phyloP scores from a whole-genome alignment of 768 basidiomycete genomes.

The Hygrophorus russula region DNA sequence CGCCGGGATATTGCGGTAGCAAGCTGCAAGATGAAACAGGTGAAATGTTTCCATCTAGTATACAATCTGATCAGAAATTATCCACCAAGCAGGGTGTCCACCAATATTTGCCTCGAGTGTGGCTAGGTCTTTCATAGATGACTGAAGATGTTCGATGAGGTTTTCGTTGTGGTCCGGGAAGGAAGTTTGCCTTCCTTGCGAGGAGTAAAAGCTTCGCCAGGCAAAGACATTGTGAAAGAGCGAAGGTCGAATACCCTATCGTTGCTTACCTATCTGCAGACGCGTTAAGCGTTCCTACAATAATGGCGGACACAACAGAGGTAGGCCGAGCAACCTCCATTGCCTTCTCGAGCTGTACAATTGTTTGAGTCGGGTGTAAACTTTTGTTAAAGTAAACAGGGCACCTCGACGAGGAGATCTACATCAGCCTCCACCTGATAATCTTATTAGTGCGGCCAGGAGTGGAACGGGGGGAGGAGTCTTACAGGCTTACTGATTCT shows the following conservation, averaged over 20 bases:
- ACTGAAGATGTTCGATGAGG: slow-evolving; percentile 46
- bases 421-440: slow-evolving; percentile 49
- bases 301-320: slow-evolving; percentile 23
- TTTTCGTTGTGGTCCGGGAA: slow-evolving; percentile 64
- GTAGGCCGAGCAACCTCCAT: slow-evolving; percentile 34
- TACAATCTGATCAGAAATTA: neutral
- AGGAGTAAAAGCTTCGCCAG: slow-evolving; percentile 65
- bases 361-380: slow-evolving; percentile 8
- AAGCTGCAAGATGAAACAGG: slow-evolving; percentile 65
- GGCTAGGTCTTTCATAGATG: slow-evolving; percentile 38
- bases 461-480: neutral
- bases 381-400: slow-evolving; percentile 6
- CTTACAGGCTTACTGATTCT: slow-evolving; percentile 29
- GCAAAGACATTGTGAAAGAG: neutral
- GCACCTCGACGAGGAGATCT: slow-evolving; percentile 38
- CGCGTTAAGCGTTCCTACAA: slow-evolving; percentile 51
- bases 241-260: slow-evolving; percentile 1
- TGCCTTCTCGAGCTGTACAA: slow-evolving; percentile 32
- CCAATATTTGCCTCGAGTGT: slow-evolving; percentile 52
- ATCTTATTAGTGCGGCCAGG: slow-evolving; percentile 2
- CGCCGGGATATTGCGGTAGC: slow-evolving; percentile 26
- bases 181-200: slow-evolving; percentile 74
- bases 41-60: slow-evolving; percentile 80
- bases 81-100: neutral
- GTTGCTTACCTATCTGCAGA: slow-evolving; percentile 61